These are phyloP conservation scores for Acmispon strigosus DNA, from an alignment of 306 rosid species.

Conservation along the genomic window DNA sequence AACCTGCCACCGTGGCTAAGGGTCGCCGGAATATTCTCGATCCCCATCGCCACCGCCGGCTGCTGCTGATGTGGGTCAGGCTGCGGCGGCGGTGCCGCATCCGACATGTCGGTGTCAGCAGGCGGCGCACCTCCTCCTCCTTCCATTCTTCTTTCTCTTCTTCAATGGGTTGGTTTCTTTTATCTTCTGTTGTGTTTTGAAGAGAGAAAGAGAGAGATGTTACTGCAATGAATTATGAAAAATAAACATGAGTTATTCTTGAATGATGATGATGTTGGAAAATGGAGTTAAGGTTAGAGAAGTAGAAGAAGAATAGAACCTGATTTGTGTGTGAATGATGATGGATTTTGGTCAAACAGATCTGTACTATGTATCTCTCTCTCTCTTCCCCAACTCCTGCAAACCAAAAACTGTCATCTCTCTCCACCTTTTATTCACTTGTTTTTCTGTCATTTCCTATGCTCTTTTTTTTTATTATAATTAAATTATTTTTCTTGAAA, in stretches of 20 bases:
- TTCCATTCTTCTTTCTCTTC: constrained; percentile 16
- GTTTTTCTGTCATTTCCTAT: not conserved
- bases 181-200: not conserved
- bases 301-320: constrained; percentile 1
- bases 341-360: constrained; percentile 31
- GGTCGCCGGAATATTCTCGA: constrained; percentile 81
- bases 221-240: not conserved
- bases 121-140: constrained; percentile 57
- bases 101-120: constrained; percentile 72
- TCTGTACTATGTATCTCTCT: constrained; percentile 17
- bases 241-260: not conserved
- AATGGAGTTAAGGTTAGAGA: constrained; percentile 10
- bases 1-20: constrained; percentile 91
- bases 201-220: not conserved
- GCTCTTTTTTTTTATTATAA: not conserved
- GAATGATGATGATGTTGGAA: not conserved
- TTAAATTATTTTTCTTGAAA: too few species aligned
- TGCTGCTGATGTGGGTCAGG: constrained; percentile 34
- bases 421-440: not conserved
- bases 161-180: not conserved
- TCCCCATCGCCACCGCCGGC: constrained; percentile 30
- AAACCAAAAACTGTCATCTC: constrained; percentile 9
- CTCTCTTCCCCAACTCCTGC: not conserved
- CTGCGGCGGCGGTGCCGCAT: constrained; percentile 41
- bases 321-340: constrained; percentile 21